phyloP scores from a whole-genome alignment of 352 stramenopile species.

The Phytopythium delawarense region DNA sequence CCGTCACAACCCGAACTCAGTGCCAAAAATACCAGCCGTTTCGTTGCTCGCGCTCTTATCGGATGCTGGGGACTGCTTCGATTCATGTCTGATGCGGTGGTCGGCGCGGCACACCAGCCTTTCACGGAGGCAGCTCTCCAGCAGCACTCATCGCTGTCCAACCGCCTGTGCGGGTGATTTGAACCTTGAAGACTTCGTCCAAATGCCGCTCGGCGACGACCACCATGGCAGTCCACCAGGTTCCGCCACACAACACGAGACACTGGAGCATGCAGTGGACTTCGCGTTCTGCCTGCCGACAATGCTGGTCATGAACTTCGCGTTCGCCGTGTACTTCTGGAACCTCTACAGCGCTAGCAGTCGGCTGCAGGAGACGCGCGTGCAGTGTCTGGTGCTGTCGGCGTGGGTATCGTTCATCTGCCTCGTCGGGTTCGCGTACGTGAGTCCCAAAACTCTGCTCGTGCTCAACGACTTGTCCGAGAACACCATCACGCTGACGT shows the following conservation, averaged over 20 bases:
- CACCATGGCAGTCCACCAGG: no score
- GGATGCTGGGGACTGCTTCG: not conserved
- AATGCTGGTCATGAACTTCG: conserved; percentile 16
- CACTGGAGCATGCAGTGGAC: conserved; percentile 4
- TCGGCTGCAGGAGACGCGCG: conserved; percentile 3
- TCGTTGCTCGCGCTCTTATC: not conserved
- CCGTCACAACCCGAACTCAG: no score
- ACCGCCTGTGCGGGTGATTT: not conserved
- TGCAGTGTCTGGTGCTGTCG: conserved; percentile 7
- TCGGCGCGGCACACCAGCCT: no score
- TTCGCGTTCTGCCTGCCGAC: conserved; percentile 12
- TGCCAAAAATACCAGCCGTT: not conserved
- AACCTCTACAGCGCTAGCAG: conserved; percentile 11
- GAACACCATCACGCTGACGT: conserved; percentile 14
- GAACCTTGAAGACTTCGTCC: not conserved
- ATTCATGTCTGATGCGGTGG: no score
- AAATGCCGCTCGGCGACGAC: not conserved
- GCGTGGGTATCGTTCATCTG: conserved; percentile 10
- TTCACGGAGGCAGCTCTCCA: not conserved
- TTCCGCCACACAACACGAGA: not conserved
- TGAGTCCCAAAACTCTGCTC: conserved; percentile 6
- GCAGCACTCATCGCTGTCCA: not conserved
- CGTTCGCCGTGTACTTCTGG: conserved; percentile 13
- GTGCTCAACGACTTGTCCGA: conserved; percentile 18
- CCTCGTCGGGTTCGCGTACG: conserved; percentile 13